phyloP scores from a whole-genome alignment of 768 basidiomycete species.

The Galerina sulciceps region DNA sequence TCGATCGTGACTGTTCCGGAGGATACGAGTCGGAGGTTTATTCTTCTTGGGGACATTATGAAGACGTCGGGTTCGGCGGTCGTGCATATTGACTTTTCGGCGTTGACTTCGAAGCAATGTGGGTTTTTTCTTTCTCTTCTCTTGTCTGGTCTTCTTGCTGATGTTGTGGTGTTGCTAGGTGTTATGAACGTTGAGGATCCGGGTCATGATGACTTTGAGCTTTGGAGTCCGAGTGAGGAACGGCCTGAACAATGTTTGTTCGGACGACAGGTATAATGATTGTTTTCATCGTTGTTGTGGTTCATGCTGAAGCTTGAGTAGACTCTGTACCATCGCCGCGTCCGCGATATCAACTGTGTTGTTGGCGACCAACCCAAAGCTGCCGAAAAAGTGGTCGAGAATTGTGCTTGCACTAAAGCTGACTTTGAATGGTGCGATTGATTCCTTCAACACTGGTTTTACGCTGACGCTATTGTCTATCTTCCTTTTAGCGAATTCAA shows the following conservation, averaged over 20 bases:
- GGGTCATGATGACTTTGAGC: conserved; percentile 89
- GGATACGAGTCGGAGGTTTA: conserved; percentile 91
- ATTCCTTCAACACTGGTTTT: neutral
- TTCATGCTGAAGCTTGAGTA: conserved; percentile 29
- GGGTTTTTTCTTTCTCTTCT: conserved; percentile 30
- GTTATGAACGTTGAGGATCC: conserved; percentile 71
- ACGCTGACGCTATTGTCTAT: neutral
- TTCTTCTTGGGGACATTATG: conserved; percentile 74
- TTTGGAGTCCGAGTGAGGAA: conserved; percentile 94
- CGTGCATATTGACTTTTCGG: conserved; percentile 88
- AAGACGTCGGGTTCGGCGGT: conserved; percentile 57
- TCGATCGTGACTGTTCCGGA: conserved; percentile 86
- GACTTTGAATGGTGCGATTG: conserved; percentile 97
- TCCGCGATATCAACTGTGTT: conserved; percentile 78
- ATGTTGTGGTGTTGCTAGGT: conserved; percentile 47
- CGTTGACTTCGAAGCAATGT: conserved; percentile 80
- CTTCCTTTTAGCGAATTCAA: conserved; percentile 83
- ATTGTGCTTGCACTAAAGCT: conserved; percentile 70
- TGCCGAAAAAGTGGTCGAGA: conserved; percentile 55
- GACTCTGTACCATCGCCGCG: conserved; percentile 92
- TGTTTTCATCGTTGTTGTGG: neutral
- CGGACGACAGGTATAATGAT: conserved; percentile 74
- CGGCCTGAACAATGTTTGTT: conserved; percentile 91
- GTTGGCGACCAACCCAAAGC: conserved; percentile 73
- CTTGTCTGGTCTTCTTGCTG: neutral